Evolutionary conservation across 768 basidiomycete genomes (phyloP).

Genomic region (Lactarius vividus): DNA sequence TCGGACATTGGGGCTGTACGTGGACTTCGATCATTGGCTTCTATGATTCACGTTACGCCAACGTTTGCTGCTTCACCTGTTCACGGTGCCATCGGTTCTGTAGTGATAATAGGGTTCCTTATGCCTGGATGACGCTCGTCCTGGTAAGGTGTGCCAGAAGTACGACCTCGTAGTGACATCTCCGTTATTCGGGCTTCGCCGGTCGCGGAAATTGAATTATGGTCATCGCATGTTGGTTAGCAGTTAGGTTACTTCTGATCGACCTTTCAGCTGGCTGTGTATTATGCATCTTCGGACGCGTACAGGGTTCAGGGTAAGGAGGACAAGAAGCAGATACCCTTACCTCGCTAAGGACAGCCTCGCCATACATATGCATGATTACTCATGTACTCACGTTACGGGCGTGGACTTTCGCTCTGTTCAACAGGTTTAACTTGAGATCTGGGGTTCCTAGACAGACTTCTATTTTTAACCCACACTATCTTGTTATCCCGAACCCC

Average conservation of each 20-base stretch:
- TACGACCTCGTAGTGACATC: background rate
- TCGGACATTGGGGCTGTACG: background rate
- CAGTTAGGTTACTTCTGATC: background rate
- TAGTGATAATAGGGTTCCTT: background rate
- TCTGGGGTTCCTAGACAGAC: background rate
- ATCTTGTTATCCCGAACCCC: background rate
- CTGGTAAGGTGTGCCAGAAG: background rate
- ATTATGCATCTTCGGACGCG: background rate
- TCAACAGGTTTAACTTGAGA: background rate
- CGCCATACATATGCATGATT: background rate
- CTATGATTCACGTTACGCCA: background rate
- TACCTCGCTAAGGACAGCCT: background rate
- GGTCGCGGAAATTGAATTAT: background rate
- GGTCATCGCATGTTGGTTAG: background rate
- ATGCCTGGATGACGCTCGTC: background rate
- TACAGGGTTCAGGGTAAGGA: background rate
- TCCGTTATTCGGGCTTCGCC: background rate
- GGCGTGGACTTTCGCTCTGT: background rate
- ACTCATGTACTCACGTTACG: background rate
- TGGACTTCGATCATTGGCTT: background rate
- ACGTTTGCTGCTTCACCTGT: background rate
- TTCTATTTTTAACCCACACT: background rate
- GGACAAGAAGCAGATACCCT: background rate
- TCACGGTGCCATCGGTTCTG: background rate
- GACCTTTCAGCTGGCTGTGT: background rate